A percentile compares a stretch with the other conserved stretches of the same genome.
Evolutionary conservation across 2,329 filamentous ascomycete species (phyloP).

Genomic region (Pseudopyricularia cyperi): DNA sequence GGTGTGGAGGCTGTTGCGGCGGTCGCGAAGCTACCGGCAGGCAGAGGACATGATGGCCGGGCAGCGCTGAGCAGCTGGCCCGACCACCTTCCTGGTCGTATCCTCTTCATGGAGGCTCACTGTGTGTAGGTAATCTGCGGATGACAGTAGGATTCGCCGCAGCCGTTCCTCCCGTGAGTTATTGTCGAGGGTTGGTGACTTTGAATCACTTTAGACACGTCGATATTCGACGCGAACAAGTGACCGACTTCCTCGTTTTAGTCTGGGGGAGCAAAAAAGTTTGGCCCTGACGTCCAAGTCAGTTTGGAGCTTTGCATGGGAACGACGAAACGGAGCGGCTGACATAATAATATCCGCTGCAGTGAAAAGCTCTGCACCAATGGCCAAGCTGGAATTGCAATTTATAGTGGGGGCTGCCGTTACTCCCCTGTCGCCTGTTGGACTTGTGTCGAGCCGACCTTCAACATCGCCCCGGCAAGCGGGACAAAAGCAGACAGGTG

Average conservation of each 20-base stretch:
- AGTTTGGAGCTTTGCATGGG: background rate
- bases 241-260: background rate
- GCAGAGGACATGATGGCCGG: constrained; percentile 19
- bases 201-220: constrained; percentile 1
- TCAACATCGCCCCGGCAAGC: background rate
- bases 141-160: background rate
- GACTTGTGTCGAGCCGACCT: background rate
- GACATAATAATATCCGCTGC: background rate
- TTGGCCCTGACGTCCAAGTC: constrained; percentile 2
- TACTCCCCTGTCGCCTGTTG: too few species aligned
- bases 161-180: background rate
- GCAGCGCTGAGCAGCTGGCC: constrained; percentile 40
- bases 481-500: background rate
- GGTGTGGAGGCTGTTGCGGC: constrained; percentile 1
- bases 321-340: background rate
- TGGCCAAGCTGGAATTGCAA: background rate
- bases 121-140: background rate
- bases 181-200: background rate
- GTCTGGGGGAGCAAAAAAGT: constrained; percentile 5
- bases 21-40: constrained; percentile 3
- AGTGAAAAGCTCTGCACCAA: background rate
- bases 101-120: constrained; percentile 39
- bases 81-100: constrained; percentile 47
- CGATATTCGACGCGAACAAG: background rate
- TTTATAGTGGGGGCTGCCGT: background rate